Percentiles rank a stretch among this genome's conserved stretches.
Evolutionary conservation across 306 rosid genomes (phyloP).

Genomic region (Dalbergia cultrata): DNA sequence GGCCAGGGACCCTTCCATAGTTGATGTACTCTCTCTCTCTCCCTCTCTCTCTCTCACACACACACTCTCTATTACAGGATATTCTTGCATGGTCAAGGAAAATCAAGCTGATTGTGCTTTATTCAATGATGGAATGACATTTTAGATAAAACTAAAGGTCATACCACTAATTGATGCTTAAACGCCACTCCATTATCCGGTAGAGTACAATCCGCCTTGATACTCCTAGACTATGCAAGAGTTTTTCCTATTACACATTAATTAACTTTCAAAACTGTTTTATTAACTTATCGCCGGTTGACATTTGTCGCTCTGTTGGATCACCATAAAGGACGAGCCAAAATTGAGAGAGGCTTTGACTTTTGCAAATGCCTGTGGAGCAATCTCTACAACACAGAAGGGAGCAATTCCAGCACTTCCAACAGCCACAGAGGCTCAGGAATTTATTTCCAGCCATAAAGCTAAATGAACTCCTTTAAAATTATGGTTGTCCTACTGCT

Average conservation of each 20-base stretch:
- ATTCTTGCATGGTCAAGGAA: no score
- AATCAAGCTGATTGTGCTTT: no score
- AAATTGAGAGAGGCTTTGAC: slow-evolving; percentile 66
- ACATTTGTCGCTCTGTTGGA: slow-evolving; percentile 2
- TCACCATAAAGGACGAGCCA: slow-evolving; percentile 54
- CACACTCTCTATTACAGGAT: not conserved
- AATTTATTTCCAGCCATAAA: slow-evolving; percentile 53
- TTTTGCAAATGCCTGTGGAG: slow-evolving; percentile 76
- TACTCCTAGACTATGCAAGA: no score
- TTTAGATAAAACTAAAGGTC: no score
- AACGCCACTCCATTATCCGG: no score
- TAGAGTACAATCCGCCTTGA: no score
- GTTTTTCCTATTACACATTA: not conserved
- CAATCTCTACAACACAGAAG: slow-evolving; percentile 67
- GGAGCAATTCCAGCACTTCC: slow-evolving; percentile 88
- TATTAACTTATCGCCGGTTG: slow-evolving; percentile 22
- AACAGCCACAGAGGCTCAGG: slow-evolving; percentile 47
- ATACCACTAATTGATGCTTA: no score
- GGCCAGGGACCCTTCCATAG: slow-evolving; percentile 55
- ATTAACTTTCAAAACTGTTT: not conserved
- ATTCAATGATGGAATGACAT: no score
- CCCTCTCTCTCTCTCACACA: not conserved
- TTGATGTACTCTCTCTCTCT: slow-evolving; percentile 51
- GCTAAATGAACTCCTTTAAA: slow-evolving; percentile 38
- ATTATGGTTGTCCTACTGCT: slow-evolving; percentile 1